Percentiles rank a stretch among this genome's conserved stretches.
phyloP scores from a whole-genome alignment of 1,284 basidiomycete species.

The Chondrostereum purpureum region DNA sequence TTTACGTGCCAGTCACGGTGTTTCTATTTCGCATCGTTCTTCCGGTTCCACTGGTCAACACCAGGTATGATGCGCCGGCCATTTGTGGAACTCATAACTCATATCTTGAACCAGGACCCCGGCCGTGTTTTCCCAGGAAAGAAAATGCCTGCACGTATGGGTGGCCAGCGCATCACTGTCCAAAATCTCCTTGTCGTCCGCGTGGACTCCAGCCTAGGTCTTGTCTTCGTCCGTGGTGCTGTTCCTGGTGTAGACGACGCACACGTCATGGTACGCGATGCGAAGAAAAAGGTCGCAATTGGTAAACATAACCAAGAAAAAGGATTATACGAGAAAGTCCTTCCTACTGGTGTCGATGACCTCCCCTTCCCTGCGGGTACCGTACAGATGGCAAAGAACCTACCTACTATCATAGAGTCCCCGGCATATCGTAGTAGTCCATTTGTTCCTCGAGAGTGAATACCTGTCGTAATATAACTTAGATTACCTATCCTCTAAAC shows the following conservation, averaged over 20 bases:
- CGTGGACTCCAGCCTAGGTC: slow-evolving; percentile 79
- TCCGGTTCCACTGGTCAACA: slow-evolving; percentile 93
- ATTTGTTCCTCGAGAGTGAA: slow-evolving; percentile 68
- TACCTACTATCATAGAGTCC: slow-evolving; percentile 61
- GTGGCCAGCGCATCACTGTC: slow-evolving; percentile 74
- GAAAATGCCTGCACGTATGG: slow-evolving; percentile 97
- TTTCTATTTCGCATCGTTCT: slow-evolving; percentile 90
- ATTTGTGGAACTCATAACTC: too few species aligned
- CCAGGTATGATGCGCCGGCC: slow-evolving; percentile 76
- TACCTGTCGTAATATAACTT: too few species aligned
- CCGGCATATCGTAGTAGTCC: slow-evolving; percentile 71
- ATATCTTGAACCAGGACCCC: slow-evolving; percentile 89
- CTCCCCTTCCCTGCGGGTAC: slow-evolving; percentile 94
- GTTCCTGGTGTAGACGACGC: slow-evolving; percentile 75
- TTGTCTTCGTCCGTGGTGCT: slow-evolving; percentile 80
- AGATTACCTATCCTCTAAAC: too few species aligned
- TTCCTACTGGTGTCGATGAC: slow-evolving; percentile 77
- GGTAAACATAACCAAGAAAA: slow-evolving; percentile 62
- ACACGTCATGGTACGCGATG: slow-evolving; percentile 70
- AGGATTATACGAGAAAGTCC: slow-evolving; percentile 75
- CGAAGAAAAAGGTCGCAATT: slow-evolving; percentile 68
- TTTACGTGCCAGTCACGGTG: slow-evolving; percentile 92
- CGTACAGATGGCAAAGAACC: slow-evolving; percentile 59
- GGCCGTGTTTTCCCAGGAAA: slow-evolving; percentile 94
- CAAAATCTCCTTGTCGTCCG: slow-evolving; percentile 90